Evolutionary conservation across 495 filamentous ascomycete species (phyloP).

Genomic region (Saxophila tyrrhenica): DNA sequence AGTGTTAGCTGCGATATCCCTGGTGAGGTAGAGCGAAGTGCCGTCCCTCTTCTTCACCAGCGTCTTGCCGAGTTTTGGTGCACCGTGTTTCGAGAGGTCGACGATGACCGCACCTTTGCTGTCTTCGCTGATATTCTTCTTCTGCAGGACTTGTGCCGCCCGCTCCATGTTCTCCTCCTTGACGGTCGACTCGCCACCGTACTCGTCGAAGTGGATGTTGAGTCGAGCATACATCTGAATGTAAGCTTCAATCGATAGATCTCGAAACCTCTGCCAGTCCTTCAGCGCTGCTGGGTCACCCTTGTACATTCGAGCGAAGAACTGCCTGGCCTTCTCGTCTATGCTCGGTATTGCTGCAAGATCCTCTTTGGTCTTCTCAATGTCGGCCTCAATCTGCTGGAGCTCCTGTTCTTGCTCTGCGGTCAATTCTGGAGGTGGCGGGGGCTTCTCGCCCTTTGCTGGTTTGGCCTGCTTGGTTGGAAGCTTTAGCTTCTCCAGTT

Average conservation of each 20-base stretch:
- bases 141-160: conserved; percentile 52
- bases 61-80: conserved; percentile 57
- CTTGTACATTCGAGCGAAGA: conserved; percentile 89
- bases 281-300: conserved; percentile 63
- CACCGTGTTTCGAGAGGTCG: conserved; percentile 65
- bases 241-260: conserved; percentile 79
- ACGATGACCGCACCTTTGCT: conserved; percentile 84
- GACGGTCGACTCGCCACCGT: conserved; percentile 91
- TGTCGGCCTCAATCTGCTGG: conserved; percentile 42
- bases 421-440: conserved; percentile 1
- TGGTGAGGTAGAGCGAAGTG: conserved; percentile 57
- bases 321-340: conserved; percentile 57
- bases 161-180: conserved; percentile 68
- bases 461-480: conserved; percentile 44
- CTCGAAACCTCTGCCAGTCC: conserved; percentile 78
- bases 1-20: conserved; percentile 57
- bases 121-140: conserved; percentile 62
- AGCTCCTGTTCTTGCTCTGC: conserved; percentile 36
- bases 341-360: conserved; percentile 36
- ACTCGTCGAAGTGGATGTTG: conserved; percentile 89
- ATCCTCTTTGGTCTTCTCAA: conserved; percentile 40
- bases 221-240: conserved; percentile 69
- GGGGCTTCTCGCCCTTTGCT: conserved; percentile 37
- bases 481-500: conserved; percentile 43
- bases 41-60: conserved; percentile 59